phyloP scores from a whole-genome alignment of 441 rosid species.

The Erodium texanum region DNA sequence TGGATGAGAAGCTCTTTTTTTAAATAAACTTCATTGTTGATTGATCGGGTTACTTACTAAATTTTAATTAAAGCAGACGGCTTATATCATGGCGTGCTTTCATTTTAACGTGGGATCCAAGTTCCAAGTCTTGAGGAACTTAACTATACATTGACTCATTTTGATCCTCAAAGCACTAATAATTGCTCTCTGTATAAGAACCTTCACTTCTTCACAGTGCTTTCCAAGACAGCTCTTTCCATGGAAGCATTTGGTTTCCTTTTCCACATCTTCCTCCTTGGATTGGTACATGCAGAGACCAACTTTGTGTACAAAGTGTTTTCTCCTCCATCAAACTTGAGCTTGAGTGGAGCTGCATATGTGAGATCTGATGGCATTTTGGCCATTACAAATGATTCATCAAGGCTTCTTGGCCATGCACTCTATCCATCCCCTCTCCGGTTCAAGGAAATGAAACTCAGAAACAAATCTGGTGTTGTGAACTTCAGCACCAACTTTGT shows the following conservation, averaged over 20 bases:
- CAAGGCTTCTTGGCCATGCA: conserved; percentile 15
- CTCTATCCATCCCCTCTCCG: conserved; percentile 14
- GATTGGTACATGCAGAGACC: not conserved
- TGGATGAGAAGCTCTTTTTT: too few species aligned
- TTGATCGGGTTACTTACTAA: too few species aligned
- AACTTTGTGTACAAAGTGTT: conserved; percentile 17
- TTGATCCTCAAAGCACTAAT: too few species aligned
- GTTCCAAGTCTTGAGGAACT: not conserved
- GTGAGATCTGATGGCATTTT: conserved; percentile 15
- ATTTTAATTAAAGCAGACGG: too few species aligned
- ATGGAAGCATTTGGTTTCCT: not conserved
- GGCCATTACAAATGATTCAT: conserved; percentile 11
- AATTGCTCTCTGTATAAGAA: not conserved
- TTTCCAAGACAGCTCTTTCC: not conserved
- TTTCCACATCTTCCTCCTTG: not conserved
- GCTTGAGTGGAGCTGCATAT: conserved; percentile 12
- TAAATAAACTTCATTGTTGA: too few species aligned
- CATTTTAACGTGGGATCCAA: not conserved
- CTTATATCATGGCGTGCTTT: not conserved
- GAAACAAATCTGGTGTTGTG: not conserved
- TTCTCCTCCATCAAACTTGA: conserved; percentile 11
- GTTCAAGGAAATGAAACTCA: conserved; percentile 11
- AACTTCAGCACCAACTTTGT: conserved; percentile 18
- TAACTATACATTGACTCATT: not conserved
- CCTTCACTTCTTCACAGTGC: not conserved